Evolutionary conservation across 2,329 filamentous ascomycete genomes (phyloP), one percentile per base, ranked within the genome.

Genomic region (Ilyonectria destructans): DNA sequence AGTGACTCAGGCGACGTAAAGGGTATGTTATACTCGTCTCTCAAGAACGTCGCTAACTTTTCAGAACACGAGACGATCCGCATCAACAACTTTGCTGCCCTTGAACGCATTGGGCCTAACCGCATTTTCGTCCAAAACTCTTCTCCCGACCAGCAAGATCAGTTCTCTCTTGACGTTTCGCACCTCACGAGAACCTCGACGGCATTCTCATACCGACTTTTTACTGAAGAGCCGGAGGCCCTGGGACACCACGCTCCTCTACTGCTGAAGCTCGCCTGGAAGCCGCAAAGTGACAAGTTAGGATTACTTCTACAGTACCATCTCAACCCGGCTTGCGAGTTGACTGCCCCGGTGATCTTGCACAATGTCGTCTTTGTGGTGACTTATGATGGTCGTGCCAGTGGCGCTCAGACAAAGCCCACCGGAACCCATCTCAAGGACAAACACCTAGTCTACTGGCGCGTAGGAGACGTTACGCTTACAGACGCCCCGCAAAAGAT

Each of bases 91-190:
- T 97, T 97, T 78, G 83, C 91, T 10, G 88, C 89, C n/a, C 87
- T 99, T 6, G 96, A 98, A 76, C 95, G 94, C 76, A 95, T 99
- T 64, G 95, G 95, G 0, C 95, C 95, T 1, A 99, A 99, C 79
- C 94, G 94, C 49, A 93, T 95, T 65, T 97, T 98, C 81, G 91
- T 98, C 58, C 90, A 91, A 35, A 92, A 94, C 73, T 85, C 88
- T 6, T 82, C 84, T 1, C 77, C 86, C 1, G 89, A 92, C 10
- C 90, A 88, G 65, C 88, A 92, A 4, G 95, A 97, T 66, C 92
- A 96, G 77, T 99, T 97, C 82, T 89, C 85, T 0, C 84, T 99
- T 35, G 89, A 95, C 69, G 83, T 96, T 7, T 86, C 90, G 15
- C 90, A 91, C 77, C 88, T 98, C 69, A 86, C 90, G 74, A 90